Evolutionary conservation across 257 asterid genomes (phyloP).

Genomic region (Asclepias syriaca): DNA sequence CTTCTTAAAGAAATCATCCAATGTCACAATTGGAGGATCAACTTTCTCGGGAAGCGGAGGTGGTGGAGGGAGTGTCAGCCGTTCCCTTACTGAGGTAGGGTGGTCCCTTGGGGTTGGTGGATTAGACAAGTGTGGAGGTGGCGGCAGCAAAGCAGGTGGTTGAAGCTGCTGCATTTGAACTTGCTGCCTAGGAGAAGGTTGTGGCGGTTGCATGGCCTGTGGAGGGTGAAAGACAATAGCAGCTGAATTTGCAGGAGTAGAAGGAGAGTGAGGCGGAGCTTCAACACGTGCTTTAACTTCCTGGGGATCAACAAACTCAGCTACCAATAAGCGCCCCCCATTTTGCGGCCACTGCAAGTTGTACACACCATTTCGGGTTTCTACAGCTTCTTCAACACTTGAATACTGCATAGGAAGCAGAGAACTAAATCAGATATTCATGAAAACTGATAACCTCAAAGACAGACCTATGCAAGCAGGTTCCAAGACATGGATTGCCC

Average conservation of each 20-base stretch:
- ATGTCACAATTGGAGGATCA: slow-evolving; percentile 75
- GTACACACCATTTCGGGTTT: slow-evolving; percentile 82
- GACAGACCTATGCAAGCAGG: background rate
- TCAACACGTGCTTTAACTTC: slow-evolving; percentile 62
- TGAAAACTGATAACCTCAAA: background rate
- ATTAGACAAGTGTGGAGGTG: slow-evolving; percentile 30
- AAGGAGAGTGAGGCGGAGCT: slow-evolving; percentile 54
- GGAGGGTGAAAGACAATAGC: slow-evolving; percentile 21
- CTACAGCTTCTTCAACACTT: slow-evolving; percentile 73
- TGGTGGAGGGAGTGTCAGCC: slow-evolving; percentile 64
- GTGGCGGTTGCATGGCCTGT: slow-evolving; percentile 32
- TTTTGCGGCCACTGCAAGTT: slow-evolving; percentile 87
- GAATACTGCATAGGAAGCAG: slow-evolving; percentile 53
- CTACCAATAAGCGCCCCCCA: slow-evolving; percentile 69
- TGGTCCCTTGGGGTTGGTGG: slow-evolving; percentile 47
- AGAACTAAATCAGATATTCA: slow-evolving; percentile 9
- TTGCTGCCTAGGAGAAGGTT: slow-evolving; percentile 52
- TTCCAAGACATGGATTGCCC: background rate
- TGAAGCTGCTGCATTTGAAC: slow-evolving; percentile 46
- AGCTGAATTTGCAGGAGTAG: slow-evolving; percentile 31
- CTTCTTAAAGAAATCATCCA: slow-evolving; percentile 82
- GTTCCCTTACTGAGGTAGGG: slow-evolving; percentile 48
- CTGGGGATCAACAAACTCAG: slow-evolving; percentile 74
- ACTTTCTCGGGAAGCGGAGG: slow-evolving; percentile 68
- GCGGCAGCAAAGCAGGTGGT: slow-evolving; percentile 47